Conservation (phyloP, 352 stramenopile genomes). For the Phytopythium chamaehyphon region DNA sequence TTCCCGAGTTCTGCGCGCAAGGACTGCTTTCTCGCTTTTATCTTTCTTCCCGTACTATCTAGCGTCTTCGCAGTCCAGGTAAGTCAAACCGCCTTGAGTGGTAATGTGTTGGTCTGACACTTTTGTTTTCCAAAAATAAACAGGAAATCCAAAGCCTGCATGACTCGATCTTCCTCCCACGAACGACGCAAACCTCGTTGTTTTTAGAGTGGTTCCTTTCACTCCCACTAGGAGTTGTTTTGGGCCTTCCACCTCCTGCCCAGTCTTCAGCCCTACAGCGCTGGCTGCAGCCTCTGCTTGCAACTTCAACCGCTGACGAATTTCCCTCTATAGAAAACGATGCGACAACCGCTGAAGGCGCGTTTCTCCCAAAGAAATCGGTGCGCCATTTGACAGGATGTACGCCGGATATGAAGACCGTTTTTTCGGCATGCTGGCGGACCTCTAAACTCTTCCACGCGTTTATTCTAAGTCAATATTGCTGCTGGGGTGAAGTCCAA, state of each 20-base stretch:
- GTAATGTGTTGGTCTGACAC: background rate
- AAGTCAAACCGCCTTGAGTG: background rate
- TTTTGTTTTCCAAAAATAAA: conserved; percentile 4
- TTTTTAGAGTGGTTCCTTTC: conserved; percentile 85
- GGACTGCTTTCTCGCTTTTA: conserved; percentile 50
- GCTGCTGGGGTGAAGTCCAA: conserved; percentile 53
- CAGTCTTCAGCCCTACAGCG: conserved; percentile 71
- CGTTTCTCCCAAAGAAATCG: conserved; percentile 20
- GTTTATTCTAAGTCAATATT: conserved; percentile 71
- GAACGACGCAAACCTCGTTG: conserved; percentile 39
- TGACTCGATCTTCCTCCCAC: conserved; percentile 48
- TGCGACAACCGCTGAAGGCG: conserved; percentile 14
- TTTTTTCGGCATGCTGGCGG: conserved; percentile 65
- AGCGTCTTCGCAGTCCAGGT: conserved; percentile 83
- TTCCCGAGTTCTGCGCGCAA: conserved; percentile 26
- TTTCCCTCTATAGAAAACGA: conserved; percentile 26
- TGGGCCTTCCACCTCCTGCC: conserved; percentile 56
- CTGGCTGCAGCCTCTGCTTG: conserved; percentile 67
- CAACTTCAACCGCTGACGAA: conserved; percentile 25
- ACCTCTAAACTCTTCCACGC: conserved; percentile 59
- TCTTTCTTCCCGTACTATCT: conserved; percentile 66
- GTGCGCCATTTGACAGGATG: conserved; percentile 39
- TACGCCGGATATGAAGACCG: conserved; percentile 23
- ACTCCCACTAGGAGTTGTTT: conserved; percentile 52
- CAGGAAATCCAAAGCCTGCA: conserved; percentile 67